These are phyloP conservation scores for Pythium insidiosum DNA, from an alignment of 352 stramenopile genomes.

Conservation along the genomic window DNA sequence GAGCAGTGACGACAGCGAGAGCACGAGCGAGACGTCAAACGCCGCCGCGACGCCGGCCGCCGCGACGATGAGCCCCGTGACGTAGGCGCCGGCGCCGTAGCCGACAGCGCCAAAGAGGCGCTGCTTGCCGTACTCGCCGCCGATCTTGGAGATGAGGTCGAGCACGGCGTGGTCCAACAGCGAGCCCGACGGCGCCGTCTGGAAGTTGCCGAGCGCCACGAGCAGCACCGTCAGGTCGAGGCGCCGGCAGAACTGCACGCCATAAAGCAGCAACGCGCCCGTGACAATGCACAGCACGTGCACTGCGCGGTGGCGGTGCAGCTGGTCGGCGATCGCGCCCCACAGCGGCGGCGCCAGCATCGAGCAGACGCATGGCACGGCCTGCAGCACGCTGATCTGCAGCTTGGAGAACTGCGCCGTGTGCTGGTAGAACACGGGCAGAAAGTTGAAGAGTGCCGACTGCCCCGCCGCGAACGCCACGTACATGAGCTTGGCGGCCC, in stretches of 20 bases:
- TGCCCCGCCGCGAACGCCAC: constrained; percentile 45
- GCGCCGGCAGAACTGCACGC: constrained; percentile 40
- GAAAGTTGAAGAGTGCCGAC: constrained; percentile 69
- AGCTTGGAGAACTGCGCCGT: constrained; percentile 57
- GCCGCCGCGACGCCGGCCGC: constrained; percentile 54
- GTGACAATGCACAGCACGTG: constrained; percentile 56
- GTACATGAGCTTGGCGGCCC: constrained; percentile 79
- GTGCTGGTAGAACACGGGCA: constrained; percentile 66
- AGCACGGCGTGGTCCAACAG: constrained; percentile 68
- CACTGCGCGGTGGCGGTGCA: constrained; percentile 49
- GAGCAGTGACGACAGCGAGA: constrained; percentile 45
- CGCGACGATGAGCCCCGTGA: constrained; percentile 56
- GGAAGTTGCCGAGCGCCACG: constrained; percentile 54
- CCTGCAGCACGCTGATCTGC: constrained; percentile 71
- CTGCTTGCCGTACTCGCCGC: constrained; percentile 80
- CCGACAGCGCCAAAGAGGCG: constrained; percentile 70
- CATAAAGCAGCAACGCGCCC: constrained; percentile 48
- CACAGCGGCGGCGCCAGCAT: constrained; percentile 71
- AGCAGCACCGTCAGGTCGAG: constrained; percentile 47
- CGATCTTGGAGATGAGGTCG: constrained; percentile 50
- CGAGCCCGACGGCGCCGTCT: constrained; percentile 43
- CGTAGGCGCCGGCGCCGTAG: constrained; percentile 53
- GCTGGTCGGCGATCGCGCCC: constrained; percentile 59
- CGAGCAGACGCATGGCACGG: constrained; percentile 46
- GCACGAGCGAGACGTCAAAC: constrained; percentile 61